These are phyloP conservation scores for Suhomyces terraborum DNA, from an alignment of 1,139 yeast species.

Conservation along the genomic window DNA sequence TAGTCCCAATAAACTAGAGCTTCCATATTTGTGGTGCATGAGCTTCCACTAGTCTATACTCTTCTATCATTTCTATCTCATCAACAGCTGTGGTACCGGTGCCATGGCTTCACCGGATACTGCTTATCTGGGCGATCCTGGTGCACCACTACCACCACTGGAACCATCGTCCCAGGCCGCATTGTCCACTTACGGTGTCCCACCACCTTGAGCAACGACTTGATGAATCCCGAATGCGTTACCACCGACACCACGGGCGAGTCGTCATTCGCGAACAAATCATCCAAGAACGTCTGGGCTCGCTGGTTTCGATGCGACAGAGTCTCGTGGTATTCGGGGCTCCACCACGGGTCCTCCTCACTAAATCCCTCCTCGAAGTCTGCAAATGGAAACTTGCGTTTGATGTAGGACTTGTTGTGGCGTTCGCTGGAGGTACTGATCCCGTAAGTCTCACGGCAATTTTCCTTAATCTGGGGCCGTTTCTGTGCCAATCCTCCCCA, in stretches of 20 bases:
- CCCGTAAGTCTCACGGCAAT: conserved; percentile 42
- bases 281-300: conserved; percentile 33
- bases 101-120: conserved; percentile 13
- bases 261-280: conserved; percentile 32
- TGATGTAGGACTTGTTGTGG: conserved; percentile 31
- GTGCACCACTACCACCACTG: conserved; percentile 19
- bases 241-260: conserved; percentile 34
- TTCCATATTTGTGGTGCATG: too few species aligned
- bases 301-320: conserved; percentile 30
- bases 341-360: conserved; percentile 35
- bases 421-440: conserved; percentile 39
- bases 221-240: conserved; percentile 38
- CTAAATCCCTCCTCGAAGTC: conserved; percentile 34
- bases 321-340: conserved; percentile 26
- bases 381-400: conserved; percentile 25
- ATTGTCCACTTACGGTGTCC: conserved; percentile 26
- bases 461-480: conserved; percentile 33
- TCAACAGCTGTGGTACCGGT: conserved; percentile 8
- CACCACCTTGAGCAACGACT: conserved; percentile 30
- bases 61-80: too few species aligned
- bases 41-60: too few species aligned
- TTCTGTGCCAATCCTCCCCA: conserved; percentile 25
- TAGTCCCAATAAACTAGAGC: too few species aligned
- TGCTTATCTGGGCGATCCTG: conserved; percentile 6
- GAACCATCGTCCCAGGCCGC: conserved; percentile 22